Evolutionary conservation across 2,329 filamentous ascomycete species (phyloP), one percentile per base, ranked within the genome.

Genomic region (Magnaporthiopsis incrustans): DNA sequence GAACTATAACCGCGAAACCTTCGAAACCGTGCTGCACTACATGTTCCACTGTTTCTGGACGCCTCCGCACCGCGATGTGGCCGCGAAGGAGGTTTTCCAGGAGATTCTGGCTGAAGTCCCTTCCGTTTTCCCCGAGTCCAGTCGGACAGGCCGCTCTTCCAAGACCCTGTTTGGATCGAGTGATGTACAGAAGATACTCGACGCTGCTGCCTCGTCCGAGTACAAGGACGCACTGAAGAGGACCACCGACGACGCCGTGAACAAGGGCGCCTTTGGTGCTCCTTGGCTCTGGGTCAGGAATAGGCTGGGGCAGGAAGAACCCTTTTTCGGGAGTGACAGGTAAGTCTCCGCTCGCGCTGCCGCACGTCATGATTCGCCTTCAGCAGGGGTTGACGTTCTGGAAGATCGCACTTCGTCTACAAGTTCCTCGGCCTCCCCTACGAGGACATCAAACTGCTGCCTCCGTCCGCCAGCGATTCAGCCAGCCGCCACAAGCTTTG

Each of bases 271-370:
- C 0, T 94, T 90, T 74, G 91, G 91, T 0, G 85, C 86, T 61
- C 91, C 91, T 1, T 94, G 90, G 90, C 79, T 90, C 66, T 87
- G 86, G 82, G 89, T 87, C 3, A 81, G 78, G 25, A 85, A 89
- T 69, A 73, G 71, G 1, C 73, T 81, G 66, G 88, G 87, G 0
- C 73, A 80, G 64, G 80, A 80, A 61, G 86, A 90, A 76, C 84
- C 87, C 0, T 91, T 92, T 72, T 93, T 93, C 74, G 90, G 90
- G 3, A 92, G 89, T 75, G 90, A 93, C 75, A 78, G 85, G 84
- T 81, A 72, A 66, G 75, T 75, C n/a, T 61, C 8, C 27, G 30
- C 62, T 56, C 18, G 22, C 4, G 33, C 25, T 53, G 57, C 25
- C 62, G 38, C 61, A 59, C 22, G 18, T 11, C 26, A n/a, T 50